Evolutionary conservation across 1,284 basidiomycete species (phyloP), one percentile per base, ranked within the genome.

Genomic region (Ceratobasidium papillatum): DNA sequence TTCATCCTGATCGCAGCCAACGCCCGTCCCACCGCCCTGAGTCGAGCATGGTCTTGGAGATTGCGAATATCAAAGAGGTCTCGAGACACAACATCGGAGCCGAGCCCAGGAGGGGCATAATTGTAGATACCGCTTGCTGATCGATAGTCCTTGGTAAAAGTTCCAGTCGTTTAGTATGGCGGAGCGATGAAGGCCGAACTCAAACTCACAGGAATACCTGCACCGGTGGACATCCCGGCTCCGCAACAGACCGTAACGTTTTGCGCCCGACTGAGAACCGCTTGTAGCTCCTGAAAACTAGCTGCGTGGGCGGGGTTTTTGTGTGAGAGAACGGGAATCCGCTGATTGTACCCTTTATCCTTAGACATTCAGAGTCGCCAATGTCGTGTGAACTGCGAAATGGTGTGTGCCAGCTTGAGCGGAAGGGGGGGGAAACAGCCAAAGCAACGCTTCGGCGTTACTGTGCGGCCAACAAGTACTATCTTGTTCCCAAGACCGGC

Each of bases 181-280:
- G 12, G 30, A 61, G 36, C 5, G 7, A 12, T 61, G 19, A 22
- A 12, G 3, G 11, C n/a, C n/a, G 7, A 8, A 19, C 14, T 4
- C 52, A 22, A 8, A 14, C 66, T 43, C 36, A 71, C 68, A 54
- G 52, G 68, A 59, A 71, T 71, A 9, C 68, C 68, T 19, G 68
- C 68, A 12, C 56, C 36, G 32, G 68, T 71, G 5, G 68, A 71
- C 2, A 71, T 59, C 4, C 68, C 68, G 32, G 68, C 68, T 17
- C 68, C 68, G 27, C 54, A 58, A 1, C 59, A 36, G 8, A 69
- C 27, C 2, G 66, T 69, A 19, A 69, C 41, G 2, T n/a, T n/a
- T 30, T 65, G 43, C 12, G 47, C 43, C 5, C 27, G 22, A 49
- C 27, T 47, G 17, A 64, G 27, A 14, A 36, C 22, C 8, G 1